Conservation (phyloP, 2,329 filamentous ascomycete genomes). For the Sclerotinia nivalis region DNA sequence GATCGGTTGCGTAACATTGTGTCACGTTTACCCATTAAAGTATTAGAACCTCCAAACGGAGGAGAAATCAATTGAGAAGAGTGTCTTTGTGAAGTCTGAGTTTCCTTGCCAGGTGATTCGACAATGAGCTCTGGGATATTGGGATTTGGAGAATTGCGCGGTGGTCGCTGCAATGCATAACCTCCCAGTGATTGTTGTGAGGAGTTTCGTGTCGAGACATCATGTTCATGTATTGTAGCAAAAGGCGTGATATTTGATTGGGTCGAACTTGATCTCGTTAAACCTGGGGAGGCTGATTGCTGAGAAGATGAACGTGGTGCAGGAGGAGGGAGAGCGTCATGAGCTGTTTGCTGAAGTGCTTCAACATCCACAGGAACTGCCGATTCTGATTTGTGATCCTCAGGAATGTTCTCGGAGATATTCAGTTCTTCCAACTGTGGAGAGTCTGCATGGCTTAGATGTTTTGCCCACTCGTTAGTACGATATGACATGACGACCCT, state of each 20-base stretch:
- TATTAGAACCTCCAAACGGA: conserved; percentile 42
- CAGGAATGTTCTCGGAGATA: conserved; percentile 46
- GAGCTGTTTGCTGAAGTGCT: conserved; percentile 64
- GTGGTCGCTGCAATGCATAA: conserved; percentile 20
- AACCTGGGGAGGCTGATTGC: conserved; percentile 24
- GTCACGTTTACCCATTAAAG: conserved; percentile 57
- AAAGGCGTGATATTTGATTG: conserved; percentile 26
- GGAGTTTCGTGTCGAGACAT: not conserved
- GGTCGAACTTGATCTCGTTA: conserved; percentile 30
- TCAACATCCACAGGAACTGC: conserved; percentile 63
- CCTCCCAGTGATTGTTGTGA: conserved; percentile 15
- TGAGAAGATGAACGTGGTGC: conserved; percentile 31
- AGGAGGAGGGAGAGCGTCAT: conserved; percentile 27
- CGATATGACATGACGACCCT: conserved; percentile 79
- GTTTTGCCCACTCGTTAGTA: conserved; percentile 96
- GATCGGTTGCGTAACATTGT: conserved; percentile 46
- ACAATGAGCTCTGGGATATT: conserved; percentile 40
- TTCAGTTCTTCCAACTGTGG: conserved; percentile 66
- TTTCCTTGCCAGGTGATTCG: conserved; percentile 42
- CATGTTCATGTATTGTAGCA: not conserved
- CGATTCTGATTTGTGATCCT: conserved; percentile 49
- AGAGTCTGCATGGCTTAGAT: conserved; percentile 73
- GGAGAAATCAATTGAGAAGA: conserved; percentile 27
- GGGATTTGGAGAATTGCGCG: conserved; percentile 42
- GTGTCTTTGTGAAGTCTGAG: conserved; percentile 23